Conservation (phyloP, 169 alveolate species). For the Plasmodium falciparum region DNA sequence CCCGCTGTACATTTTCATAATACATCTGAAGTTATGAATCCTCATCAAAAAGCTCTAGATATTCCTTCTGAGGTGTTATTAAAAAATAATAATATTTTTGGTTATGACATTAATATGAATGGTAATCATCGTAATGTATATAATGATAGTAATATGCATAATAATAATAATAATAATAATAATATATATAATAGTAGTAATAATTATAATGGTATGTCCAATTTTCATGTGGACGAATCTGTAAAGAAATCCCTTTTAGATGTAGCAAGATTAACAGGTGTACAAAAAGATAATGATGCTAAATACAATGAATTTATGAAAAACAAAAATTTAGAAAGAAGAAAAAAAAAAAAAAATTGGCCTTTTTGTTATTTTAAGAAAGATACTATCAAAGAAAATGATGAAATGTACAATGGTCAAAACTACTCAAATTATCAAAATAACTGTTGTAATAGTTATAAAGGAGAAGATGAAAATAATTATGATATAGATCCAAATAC, state of each 20-base stretch:
- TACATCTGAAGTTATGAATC: constrained; percentile 56
- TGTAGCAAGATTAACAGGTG: constrained; percentile 6
- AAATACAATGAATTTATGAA: too few relatives aligned
- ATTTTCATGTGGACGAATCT: constrained; percentile 36
- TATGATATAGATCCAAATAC: constrained; percentile 73
- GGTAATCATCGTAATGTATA: neutral
- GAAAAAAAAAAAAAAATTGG: constrained; percentile 76
- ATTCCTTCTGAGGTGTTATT: constrained; percentile 42
- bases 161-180: too few relatives aligned
- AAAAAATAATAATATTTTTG: constrained; percentile 65
- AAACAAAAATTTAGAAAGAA: neutral
- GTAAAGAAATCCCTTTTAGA: constrained; percentile 35
- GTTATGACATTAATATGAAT: too few relatives aligned
- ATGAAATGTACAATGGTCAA: too few relatives aligned
- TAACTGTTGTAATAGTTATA: neutral
- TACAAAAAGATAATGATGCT: neutral
- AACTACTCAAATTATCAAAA: too few relatives aligned
- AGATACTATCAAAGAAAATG: too few relatives aligned
- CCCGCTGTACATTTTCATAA: constrained; percentile 84
- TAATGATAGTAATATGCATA: too few relatives aligned
- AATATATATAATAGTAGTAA: too few relatives aligned
- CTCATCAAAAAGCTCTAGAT: constrained; percentile 57
- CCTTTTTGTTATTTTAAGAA: constrained; percentile 77
- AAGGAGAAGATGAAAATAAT: constrained; percentile 7
- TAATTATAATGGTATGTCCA: constrained; percentile 13